Base-by-base conservation (phyloP, 768 basidiomycete species). In the Udeniomyces megalosporus region DNA sequence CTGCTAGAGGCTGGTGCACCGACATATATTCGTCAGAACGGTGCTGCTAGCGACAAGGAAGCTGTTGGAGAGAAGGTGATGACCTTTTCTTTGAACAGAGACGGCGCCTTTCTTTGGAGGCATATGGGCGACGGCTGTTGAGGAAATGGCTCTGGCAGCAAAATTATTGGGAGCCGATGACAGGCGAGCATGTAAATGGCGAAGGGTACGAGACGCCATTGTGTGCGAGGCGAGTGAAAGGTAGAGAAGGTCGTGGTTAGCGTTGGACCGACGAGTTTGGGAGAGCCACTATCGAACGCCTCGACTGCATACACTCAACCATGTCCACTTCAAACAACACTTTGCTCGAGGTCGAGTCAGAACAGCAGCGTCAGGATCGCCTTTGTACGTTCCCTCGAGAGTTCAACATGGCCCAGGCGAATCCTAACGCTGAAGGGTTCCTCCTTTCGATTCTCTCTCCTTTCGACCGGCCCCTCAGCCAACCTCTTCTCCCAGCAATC, bases 331-430 rank as follows among this genome's bases (percentile, higher is more conserved):
- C 14, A 3, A 32, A 32, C 24, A 63, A 47, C 55, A 38, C 56
- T 26, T 15, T 26, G 31, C 62, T 63, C 55, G 62, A 63, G 44
- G 57, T 63, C 20, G 62, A 63, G 49, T 51, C 62, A 10, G 34
- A 55, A 4, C 54, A 63, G 31, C 46, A 38, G 22, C 55, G 62
- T 15, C 62, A 63, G 48, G 48, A 51, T 2, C 55, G 62, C 15
- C 55, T 63, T 11, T 34, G 62, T 58, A 17, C 29, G 61, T 56
- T 28, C 38, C 34, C 38, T 28, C n/a, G n/a, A n/a, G n/a, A n/a
- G n/a, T n/a, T n/a, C n/a, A n/a, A n/a, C n/a, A n/a, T n/a, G n/a
- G n/a, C n/a, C n/a, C n/a, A n/a, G n/a, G n/a, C n/a, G n/a, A n/a
- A n/a, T n/a, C n/a, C n/a, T n/a, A n/a, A n/a, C n/a, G n/a, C n/a